Percentiles rank a stretch among this genome's conserved stretches.
phyloP scores from a whole-genome alignment of 2,329 filamentous ascomycete species.

The Acarospora socialis region DNA sequence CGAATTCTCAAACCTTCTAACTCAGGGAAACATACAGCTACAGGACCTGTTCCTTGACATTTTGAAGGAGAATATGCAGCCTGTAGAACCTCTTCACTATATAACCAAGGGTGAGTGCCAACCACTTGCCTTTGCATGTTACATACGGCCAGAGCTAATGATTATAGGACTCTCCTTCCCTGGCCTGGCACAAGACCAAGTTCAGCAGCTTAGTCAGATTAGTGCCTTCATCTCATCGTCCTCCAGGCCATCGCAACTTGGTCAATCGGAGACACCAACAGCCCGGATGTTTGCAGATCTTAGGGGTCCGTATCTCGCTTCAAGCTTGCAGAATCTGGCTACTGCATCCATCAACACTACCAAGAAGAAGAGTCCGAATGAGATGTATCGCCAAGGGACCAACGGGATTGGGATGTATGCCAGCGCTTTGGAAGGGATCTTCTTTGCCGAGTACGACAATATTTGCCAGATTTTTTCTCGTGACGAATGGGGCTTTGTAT shows the following conservation, averaged over 20 bases:
- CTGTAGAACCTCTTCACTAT: conserved; percentile 80
- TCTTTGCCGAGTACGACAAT: conserved; percentile 79
- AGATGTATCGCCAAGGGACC: conserved; percentile 73
- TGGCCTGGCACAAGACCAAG: conserved; percentile 58
- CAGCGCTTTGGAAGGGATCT: conserved; percentile 72
- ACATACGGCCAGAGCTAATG: no score
- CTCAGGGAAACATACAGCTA: conserved; percentile 65
- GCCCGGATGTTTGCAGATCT: conserved; percentile 74
- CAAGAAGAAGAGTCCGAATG: conserved; percentile 61
- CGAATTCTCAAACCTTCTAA: conserved; percentile 64
- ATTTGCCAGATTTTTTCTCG: conserved; percentile 74
- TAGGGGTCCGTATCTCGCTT: conserved; percentile 71
- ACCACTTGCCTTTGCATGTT: background rate
- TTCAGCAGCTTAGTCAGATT: conserved; percentile 63
- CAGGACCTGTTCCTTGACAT: conserved; percentile 72
- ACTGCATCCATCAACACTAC: conserved; percentile 72
- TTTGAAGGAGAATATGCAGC: conserved; percentile 61
- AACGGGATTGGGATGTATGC: conserved; percentile 88
- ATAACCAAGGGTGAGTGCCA: conserved; percentile 62
- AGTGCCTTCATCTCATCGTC: conserved; percentile 60
- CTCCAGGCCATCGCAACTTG: conserved; percentile 39
- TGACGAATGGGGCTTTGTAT: conserved; percentile 69
- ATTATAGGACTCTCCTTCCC: conserved; percentile 56
- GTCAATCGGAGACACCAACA: conserved; percentile 49
- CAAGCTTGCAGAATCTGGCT: conserved; percentile 71